Evolutionary conservation across 257 asterid genomes (phyloP), one percentile per base, ranked within the genome.

Genomic region (Ballota nigra): DNA sequence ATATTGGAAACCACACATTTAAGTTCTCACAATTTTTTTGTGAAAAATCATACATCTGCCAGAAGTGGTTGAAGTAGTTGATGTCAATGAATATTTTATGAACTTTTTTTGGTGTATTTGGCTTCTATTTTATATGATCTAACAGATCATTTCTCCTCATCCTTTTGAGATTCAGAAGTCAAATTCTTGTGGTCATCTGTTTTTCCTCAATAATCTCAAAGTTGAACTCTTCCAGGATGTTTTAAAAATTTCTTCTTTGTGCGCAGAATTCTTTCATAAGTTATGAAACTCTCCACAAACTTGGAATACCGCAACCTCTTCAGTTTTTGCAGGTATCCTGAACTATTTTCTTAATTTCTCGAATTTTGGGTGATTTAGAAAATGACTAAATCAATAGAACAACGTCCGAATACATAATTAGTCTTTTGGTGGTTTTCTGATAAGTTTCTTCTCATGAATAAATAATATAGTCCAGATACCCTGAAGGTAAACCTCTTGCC

Each of bases 271-370:
- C 97, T 31, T 89, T 83, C 79, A 83, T 92, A 71, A 87, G 90
- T 83, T 95, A 89, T 74, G 96, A 83, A 69, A 81, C 84, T 72
- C 89, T 95, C 43, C 86, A 84, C 70, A 95, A 88, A 79, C 99
- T 95, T 76, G 99, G 99, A 73, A 95, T 92, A 75, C 89, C 89
- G 34, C 98, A 95, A 68, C 96, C 97, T 67, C 63, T 82, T 76
- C 97, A 92, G 71, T 89, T 78, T 84, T 81, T 92, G 76, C 98
- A 95, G 99, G 99, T 94, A 86, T 69, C 75, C 75, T 69, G 18
- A 63, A 66, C 73, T 74, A 53, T 55, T 71, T 53, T 22, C 12
- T 47, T 33, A 68, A 36, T 31, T 65, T 43, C 57, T 66, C 19
- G 22, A 51, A 43, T 28, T 38, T 71, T 80, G 47, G 8, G 38